Evolutionary conservation across 1,139 yeast species (phyloP), one percentile per base, ranked within the genome.

Genomic region (Blastobotrys apis): DNA sequence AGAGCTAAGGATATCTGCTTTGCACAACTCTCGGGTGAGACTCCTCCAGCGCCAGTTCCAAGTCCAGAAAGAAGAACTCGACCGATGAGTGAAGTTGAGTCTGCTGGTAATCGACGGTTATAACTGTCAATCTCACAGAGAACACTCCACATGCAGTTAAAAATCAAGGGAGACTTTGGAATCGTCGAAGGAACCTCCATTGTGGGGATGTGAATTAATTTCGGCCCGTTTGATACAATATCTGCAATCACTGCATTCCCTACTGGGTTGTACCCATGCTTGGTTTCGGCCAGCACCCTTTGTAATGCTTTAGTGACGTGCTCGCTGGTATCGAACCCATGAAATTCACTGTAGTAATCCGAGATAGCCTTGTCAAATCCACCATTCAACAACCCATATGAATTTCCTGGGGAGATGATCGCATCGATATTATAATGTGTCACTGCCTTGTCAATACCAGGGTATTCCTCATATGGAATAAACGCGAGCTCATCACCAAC

Each of bases 331-430:
- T 59, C 58, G 37, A 53, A 47, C 39, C 26, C 31, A 9, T 19
- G 29, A 4, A 15, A 19, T 5, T 40, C 34, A 23, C 30, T 62
- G 50, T 68, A 72, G 45, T 64, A 63, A 6, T 58, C 46, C 12
- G 70, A 65, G 17, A 75, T 51, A 0, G 69, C 73, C 26, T 64
- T 53, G 56, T 76, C 80, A 51, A 75, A 71, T 1, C 80, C 80
- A 2, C 80, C 81, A 4, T 74, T 74, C 51, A 76, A 59, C 38
- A 61, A 67, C 1, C 79, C 80, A 42, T 69, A 63, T 1, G 78
- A 72, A 50, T 76, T 76, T 0, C 80, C 80, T 0, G 81, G 80
- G 1, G 80, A 74, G 0, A 76, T 71, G 17, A 76, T 62, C 1
- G 73, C 49, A 22, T 50, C 56, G 16, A 58, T 45, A 12, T 39